A percentile compares a stretch with the other conserved stretches of the same genome.
Conservation (phyloP, 1,284 basidiomycete species). For the Leccinum subatratum region DNA sequence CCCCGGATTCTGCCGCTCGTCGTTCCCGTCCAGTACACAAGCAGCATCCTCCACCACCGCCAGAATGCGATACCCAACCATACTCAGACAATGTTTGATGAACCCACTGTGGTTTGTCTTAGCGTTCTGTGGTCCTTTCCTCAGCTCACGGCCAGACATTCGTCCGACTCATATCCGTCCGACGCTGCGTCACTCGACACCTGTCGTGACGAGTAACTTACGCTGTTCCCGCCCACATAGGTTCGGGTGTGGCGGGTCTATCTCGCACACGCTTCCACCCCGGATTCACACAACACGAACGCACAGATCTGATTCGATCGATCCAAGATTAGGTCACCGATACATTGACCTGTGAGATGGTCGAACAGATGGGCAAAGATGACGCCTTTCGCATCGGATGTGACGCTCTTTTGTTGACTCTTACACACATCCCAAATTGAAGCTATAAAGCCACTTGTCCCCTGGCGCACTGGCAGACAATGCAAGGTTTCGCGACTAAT, state of each 20-base stretch:
- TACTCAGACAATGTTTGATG: no score
- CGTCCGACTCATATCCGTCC: neutral
- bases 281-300: no score
- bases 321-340: neutral
- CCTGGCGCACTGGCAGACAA: conserved; percentile 40
- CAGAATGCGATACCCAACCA: conserved; percentile 10
- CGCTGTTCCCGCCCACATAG: neutral
- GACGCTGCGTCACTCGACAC: neutral
- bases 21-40: conserved; percentile 30
- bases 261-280: no score
- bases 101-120: no score
- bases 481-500: conserved; percentile 65
- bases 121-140: no score
- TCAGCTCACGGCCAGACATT: neutral
- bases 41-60: conserved; percentile 18
- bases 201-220: neutral
- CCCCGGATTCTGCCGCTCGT: conserved; percentile 10
- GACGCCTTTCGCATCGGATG: neutral
- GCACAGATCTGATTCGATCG: neutral
- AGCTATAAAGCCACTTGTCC: neutral
- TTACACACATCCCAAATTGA: neutral
- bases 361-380: neutral
- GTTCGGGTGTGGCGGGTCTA: no score
- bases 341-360: neutral
- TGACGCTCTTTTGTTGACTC: neutral